Base-by-base conservation (phyloP, 495 filamentous ascomycete species). In the Parachaetomium inaequale region DNA sequence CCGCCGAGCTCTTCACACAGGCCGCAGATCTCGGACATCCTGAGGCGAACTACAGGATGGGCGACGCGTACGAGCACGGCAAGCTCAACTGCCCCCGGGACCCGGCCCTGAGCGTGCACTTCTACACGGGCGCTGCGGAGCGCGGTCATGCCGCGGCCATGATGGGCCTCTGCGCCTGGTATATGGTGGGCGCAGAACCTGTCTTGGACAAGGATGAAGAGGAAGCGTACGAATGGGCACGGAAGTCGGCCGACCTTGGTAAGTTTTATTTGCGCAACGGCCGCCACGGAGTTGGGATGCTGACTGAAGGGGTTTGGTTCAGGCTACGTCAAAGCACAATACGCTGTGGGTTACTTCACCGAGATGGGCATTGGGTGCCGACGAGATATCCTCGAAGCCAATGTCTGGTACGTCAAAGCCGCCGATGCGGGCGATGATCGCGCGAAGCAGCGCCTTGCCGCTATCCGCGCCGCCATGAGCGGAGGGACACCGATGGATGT, bases 161-260 rank as follows among this genome's bases (percentile, higher is more conserved):
- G 93, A 96, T 99, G 92, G 92, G 92, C 19, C 82, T 99, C 25
- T 98, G 94, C 71, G 94, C 94, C 15, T 99, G 94, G 94, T 99
- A 97, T 73, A 87, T 99, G 75, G 89, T 98, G 10, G 94, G 94
- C 1, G 95, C 94, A 10, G 90, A 93, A 67, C 94, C 94, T 0
- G 85, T 97, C 19, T 76, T 99, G 29, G 91, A 95, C 59, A 96
- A 92, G 74, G 93, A 98, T 65, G 95, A 98, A 74, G 87, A 87
- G 55, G 94, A 99, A 74, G 94, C 94, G 3, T 98, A 93, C 71
- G 92, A 96, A 72, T 99, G 94, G 94, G 94, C 94, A 28, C 82
- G 84, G 72, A 87, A 85, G 63, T 92, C 94, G 46, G 93, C 93
- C 36, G 86, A 93, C 63, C 78, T 84, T 66, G 92, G 93, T 96